A percentile compares a stretch with the other conserved stretches of the same genome.
These are phyloP conservation scores for Venturia pyrina DNA, from an alignment of 2,329 filamentous ascomycete genomes.

Conservation along the genomic window DNA sequence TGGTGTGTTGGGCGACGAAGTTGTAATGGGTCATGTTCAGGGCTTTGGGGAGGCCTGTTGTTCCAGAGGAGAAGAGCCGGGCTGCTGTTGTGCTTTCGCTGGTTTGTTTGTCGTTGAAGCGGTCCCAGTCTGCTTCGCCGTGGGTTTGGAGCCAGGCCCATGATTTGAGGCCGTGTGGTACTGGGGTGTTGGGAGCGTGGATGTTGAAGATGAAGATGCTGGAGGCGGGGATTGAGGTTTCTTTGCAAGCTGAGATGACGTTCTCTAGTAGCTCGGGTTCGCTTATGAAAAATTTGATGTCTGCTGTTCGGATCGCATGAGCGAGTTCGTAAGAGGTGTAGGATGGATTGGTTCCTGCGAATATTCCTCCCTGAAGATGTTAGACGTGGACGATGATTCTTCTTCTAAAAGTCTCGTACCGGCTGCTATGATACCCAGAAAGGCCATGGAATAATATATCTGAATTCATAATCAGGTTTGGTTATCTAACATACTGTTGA, in stretches of 20 bases:
- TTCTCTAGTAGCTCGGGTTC: conserved; percentile 22
- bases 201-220: conserved; percentile 23
- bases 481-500: not conserved
- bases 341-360: conserved; percentile 23
- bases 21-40: conserved; percentile 28
- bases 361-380: conserved; percentile 17
- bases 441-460: conserved; percentile 13
- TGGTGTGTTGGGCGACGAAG: conserved; percentile 19
- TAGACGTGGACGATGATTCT: not conserved
- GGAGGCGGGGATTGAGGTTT: conserved; percentile 17
- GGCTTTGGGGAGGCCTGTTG: conserved; percentile 28
- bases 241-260: conserved; percentile 19
- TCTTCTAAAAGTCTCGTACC: conserved; percentile 6
- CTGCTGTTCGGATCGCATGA: conserved; percentile 21
- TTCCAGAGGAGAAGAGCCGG: conserved; percentile 26
- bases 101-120: conserved; percentile 19
- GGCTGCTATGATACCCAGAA: conserved; percentile 18
- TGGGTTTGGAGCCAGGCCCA: conserved; percentile 17
- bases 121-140: conserved; percentile 22
- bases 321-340: conserved; percentile 23
- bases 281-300: conserved; percentile 20
- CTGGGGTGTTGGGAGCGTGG: conserved; percentile 12
- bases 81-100: conserved; percentile 15
- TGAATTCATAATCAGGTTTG: conserved; percentile 2
- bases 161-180: conserved; percentile 13